phyloP scores from a whole-genome alignment of 768 basidiomycete genomes.

The Kwoniella sp. region DNA sequence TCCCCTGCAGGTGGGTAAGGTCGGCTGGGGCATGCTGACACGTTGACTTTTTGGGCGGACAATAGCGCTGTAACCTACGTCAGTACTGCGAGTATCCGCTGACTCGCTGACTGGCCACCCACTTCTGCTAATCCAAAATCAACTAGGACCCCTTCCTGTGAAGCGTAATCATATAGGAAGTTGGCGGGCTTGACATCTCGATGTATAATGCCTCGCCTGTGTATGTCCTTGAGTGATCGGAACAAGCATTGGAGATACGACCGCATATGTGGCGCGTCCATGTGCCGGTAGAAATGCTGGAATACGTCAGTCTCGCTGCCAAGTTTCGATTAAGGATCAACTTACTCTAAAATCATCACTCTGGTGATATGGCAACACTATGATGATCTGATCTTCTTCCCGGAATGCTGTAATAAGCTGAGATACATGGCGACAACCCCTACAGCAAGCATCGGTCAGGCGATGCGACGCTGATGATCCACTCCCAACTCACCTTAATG shows the following conservation, averaged over 20 bases:
- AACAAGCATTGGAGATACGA: slow-evolving; percentile 87
- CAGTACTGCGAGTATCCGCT: neutral
- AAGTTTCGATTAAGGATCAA: slow-evolving; percentile 16
- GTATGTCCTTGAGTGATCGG: slow-evolving; percentile 81
- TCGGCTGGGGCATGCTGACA: slow-evolving; percentile 77
- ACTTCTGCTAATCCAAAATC: slow-evolving; percentile 96
- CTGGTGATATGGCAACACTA: slow-evolving; percentile 85
- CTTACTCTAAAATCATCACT: slow-evolving; percentile 90
- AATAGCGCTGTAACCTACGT: slow-evolving; percentile 43
- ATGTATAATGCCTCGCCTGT: slow-evolving; percentile 80
- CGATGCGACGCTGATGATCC: too few relatives aligned
- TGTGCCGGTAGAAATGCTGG: slow-evolving; percentile 66
- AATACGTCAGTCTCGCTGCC: neutral
- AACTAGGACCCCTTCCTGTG: slow-evolving; percentile 76
- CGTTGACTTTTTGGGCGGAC: slow-evolving; percentile 34
- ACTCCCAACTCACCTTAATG: slow-evolving; percentile 53
- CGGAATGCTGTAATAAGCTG: slow-evolving; percentile 94
- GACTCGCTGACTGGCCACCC: slow-evolving; percentile 45
- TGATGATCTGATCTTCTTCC: slow-evolving; percentile 83
- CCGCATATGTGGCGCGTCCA: slow-evolving; percentile 73
- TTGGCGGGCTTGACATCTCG: slow-evolving; percentile 98
- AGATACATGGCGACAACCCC: slow-evolving; percentile 79
- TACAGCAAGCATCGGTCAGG: slow-evolving; percentile 26
- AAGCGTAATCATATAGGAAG: slow-evolving; percentile 83
- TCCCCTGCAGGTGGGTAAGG: slow-evolving; percentile 65